phyloP scores from a whole-genome alignment of 176 grass and related monocot genomes.

The Typha latifolia region DNA sequence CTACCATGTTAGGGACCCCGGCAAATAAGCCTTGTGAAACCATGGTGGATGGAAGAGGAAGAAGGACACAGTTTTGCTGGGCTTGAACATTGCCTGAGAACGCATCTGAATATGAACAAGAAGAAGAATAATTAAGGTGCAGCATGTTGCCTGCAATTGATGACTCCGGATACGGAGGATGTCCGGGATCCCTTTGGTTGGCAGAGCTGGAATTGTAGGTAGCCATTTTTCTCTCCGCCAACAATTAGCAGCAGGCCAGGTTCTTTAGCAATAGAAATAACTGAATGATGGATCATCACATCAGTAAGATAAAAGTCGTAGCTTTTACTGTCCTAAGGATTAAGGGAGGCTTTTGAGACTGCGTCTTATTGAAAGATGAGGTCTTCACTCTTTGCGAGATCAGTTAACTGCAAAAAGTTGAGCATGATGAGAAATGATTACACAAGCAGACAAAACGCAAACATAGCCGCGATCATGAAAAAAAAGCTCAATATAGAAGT shows the following conservation, averaged over 20 bases:
- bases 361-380: background rate
- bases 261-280: conserved; percentile 25
- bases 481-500: too few species aligned
- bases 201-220: conserved; percentile 59
- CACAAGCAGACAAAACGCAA: too few species aligned
- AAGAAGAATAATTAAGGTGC: conserved; percentile 35
- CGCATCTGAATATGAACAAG: conserved; percentile 39
- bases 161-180: conserved; percentile 1
- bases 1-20: conserved; percentile 6
- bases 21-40: conserved; percentile 26
- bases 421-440: background rate
- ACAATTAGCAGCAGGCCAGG: background rate
- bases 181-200: conserved; percentile 31
- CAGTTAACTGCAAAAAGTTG: background rate
- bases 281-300: conserved; percentile 13
- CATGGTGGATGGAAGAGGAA: conserved; percentile 46
- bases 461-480: too few species aligned
- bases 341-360: background rate
- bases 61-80: conserved; percentile 21
- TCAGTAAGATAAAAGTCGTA: background rate
- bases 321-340: conserved; percentile 17
- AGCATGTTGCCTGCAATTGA: conserved; percentile 24
- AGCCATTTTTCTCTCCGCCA: conserved; percentile 40
- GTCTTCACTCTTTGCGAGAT: background rate
- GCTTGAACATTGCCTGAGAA: conserved; percentile 25